Evolutionary conservation across 140 eudicot species (phyloP), one percentile per base, ranked within the genome.

Genomic region (Cichorium intybus): DNA sequence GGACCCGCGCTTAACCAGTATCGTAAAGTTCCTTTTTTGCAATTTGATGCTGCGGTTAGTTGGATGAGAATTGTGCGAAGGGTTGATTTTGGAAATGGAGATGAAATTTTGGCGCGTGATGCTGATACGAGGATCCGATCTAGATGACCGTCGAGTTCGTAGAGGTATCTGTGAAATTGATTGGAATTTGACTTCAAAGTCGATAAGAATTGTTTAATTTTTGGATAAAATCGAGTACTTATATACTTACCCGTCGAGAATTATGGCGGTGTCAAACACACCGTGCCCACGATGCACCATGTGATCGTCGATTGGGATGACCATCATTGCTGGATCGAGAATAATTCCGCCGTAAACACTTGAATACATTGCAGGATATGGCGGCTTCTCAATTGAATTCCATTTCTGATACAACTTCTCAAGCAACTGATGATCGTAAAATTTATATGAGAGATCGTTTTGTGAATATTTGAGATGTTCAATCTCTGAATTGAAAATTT

Each of bases 281-380:
- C 96, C 97, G 21, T 90, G 97, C 3, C 97, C 97, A 58, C 97
- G 79, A 76, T 90, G 97, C 64, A 84, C 94, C 97, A 87, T 87
- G 76, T 90, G 97, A 80, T 90, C 97, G 75, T 90, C 97, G 3
- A 90, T 76, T 1, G 97, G 97, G 62, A 90, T 90, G 24, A 90
- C 86, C 97, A 90, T 90, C 94, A 90, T 70, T 11, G 93, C 94
- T 16, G 97, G 97, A 80, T 90, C 95, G 52, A 90, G 88, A 73
- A 87, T 74, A 41, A 90, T 87, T 41, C 97, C 97, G 56, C 86
- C 96, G 51, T 74, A 90, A 73, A 80, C 71, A 70, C 97, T 90
- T 0, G 96, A 87, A 74, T 90, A 90, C 97, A 90, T 90, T 62
- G 97, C 96, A 3, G 90, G 95, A 27, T 84, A 87, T 46, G 93